Evolutionary conservation across 2,329 filamentous ascomycete genomes (phyloP).

Genomic region (Eurotiales sp.): DNA sequence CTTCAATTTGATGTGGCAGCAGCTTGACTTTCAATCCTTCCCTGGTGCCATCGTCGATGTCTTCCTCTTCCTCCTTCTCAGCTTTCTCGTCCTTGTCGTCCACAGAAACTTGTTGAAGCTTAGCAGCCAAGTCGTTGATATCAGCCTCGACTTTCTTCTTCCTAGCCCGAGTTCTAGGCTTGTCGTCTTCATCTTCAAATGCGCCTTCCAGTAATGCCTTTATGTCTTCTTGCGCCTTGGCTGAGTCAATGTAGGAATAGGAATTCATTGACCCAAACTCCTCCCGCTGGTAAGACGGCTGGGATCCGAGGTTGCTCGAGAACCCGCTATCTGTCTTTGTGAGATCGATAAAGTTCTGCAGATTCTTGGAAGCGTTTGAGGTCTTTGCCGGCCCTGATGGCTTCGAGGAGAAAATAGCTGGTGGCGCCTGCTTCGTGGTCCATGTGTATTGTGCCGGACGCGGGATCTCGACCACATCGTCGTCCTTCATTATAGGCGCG

Average conservation of each 20-base stretch:
- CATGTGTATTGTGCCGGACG: conserved; percentile 48
- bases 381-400: conserved; percentile 32
- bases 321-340: conserved; percentile 25
- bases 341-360: conserved; percentile 48
- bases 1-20: conserved; percentile 89
- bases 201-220: conserved; percentile 50
- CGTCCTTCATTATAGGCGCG: conserved; percentile 21
- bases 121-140: conserved; percentile 41
- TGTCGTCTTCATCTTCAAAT: conserved; percentile 47
- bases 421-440: conserved; percentile 49
- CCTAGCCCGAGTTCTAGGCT: conserved; percentile 34
- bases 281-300: conserved; percentile 36
- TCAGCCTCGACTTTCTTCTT: conserved; percentile 37
- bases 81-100: conserved; percentile 39
- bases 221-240: conserved; percentile 50
- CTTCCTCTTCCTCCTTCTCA: conserved; percentile 36
- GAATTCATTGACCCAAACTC: conserved; percentile 54
- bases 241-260: conserved; percentile 47
- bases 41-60: conserved; percentile 60
- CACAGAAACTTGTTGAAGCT: conserved; percentile 41
- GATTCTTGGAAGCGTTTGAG: conserved; percentile 41
- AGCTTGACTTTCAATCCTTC: conserved; percentile 84
- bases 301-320: neutral
- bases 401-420: conserved; percentile 52
- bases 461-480: conserved; percentile 43